Evolutionary conservation across 768 basidiomycete genomes (phyloP), one percentile per base, ranked within the genome.

Genomic region (Xerocomus spinulosus): DNA sequence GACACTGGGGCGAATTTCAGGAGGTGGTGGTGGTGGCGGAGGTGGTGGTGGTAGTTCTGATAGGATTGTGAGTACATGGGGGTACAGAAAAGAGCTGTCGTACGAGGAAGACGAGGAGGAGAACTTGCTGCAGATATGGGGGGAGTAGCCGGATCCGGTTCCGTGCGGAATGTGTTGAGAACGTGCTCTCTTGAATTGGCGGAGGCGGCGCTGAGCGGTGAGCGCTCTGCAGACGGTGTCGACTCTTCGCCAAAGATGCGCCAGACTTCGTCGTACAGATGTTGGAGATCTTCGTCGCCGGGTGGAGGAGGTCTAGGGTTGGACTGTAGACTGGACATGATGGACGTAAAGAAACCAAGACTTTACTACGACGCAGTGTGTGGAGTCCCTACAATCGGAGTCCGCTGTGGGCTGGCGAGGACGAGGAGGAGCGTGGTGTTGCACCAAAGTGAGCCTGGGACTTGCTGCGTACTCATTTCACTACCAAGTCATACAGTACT

Each of bases 241-340:
- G 65, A 28, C 56, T 77, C 75, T 42, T 84, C 81, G 25, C 73
- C 67, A 56, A 85, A 88, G 24, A 78, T 79, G 37, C 78, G 79
- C 72, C 83, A 82, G 18, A 88, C 85, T 63, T 86, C 82, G 53
- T 87, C 78, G 65, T 87, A 89, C 36, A 89, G 76, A 48, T 76
- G 74, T 55, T 86, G 82, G 5, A 88, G 74, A 59, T 87, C 85
- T 57, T 81, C 80, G 52, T 87, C 86, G 32, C 78, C 77, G 4
- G 82, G 79, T 7, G 71, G 70, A 14, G 66, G 65, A 24, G 65
- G 61, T 52, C 58, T 71, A 51, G 58, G 50, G 52, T 67, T 62
- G 34, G 68, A 49, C 18, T 69, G 66, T 43, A 64, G 60, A 20
- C 68, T 50, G 23, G 73, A 68, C 73, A 75, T 73, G 60, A 47